Base-by-base conservation (phyloP, 768 basidiomycete species). In the Tricholoma flavovirens region DNA sequence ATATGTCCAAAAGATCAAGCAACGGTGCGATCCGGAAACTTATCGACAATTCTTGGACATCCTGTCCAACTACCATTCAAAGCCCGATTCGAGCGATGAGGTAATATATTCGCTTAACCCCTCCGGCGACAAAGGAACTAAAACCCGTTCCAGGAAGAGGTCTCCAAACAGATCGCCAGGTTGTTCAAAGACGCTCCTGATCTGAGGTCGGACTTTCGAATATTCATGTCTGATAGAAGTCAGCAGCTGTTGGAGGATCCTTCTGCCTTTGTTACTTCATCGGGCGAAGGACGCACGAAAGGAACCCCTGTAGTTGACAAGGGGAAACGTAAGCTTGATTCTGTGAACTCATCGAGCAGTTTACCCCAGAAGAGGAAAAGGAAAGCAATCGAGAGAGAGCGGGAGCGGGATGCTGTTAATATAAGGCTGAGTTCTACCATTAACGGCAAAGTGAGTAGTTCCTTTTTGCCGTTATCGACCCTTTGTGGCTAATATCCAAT, bases 1-100 rank as follows among this genome's bases (percentile, higher is more conserved):
- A 64, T 98, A 96, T 62, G 93, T 99, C 30, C 93, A 95, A 72
- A 93, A 93, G 73, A 97, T 98, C 71, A 98, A 97, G 70, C 87
- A 88, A 56, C 85, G 93, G 14, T 97, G 92, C 71, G 90, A 96
- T 59, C 82, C 91, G 0, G 92, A 93, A 14, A 93, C 89, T 4
- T 93, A 92, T 61, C 81, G 82, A 53, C 81, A 84, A 61, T 93
- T 93, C 64, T 70, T 92, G 22, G 87, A 88, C 62, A 86, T 92
- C 53, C 71, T 93, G 2, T 82, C 84, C 7, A 74, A 79, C 42
- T 83, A 85, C 66, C 81, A 86, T 54, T 74, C 81, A 59, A 74
- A 77, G 61, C 73, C 87, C 11, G 80, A 86, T 56, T 68, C 83
- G 48, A 80, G 81, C 58, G 81, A 85, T 60, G 83, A 86, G 75